These are phyloP conservation scores for Neurospora crassa DNA, from an alignment of 2,329 filamentous ascomycete species.

Conservation along the genomic window DNA sequence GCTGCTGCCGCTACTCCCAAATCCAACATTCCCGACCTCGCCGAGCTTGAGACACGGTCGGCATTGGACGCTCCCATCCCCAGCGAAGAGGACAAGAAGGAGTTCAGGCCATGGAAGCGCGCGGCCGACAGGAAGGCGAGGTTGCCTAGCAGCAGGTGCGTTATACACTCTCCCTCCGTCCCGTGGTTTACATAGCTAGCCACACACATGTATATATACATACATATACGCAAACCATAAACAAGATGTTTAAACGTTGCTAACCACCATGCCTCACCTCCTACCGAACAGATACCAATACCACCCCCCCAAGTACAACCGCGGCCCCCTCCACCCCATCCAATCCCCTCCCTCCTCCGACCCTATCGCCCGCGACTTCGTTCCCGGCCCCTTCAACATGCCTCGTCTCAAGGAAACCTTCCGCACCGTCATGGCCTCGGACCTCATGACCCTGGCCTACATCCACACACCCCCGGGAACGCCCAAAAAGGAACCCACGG, in stretches of 20 bases:
- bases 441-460: conserved; percentile 85
- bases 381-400: conserved; percentile 82
- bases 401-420: conserved; percentile 87
- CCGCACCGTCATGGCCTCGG: conserved; percentile 73
- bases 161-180: not conserved
- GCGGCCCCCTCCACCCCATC: conserved; percentile 85
- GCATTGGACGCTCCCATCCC: conserved; percentile 35
- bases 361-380: conserved; percentile 77
- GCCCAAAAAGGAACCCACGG: conserved; percentile 37
- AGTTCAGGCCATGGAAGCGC: conserved; percentile 31
- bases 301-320: conserved; percentile 87
- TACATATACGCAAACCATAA: too few species aligned
- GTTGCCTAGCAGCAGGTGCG: conserved; percentile 39
- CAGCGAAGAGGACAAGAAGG: conserved; percentile 28
- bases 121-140: conserved; percentile 25
- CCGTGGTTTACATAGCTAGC: too few species aligned
- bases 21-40: conserved; percentile 18
- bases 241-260: not conserved
- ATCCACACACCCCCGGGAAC: conserved; percentile 75
- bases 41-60: conserved; percentile 42
- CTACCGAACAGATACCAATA: conserved; percentile 69
- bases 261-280: conserved; percentile 2
- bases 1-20: conserved; percentile 12
- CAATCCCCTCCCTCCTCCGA: conserved; percentile 82
- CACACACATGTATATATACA: too few species aligned